Conservation (phyloP, 371 early-diverging fungal species). For the Mortierella sp. region DNA sequence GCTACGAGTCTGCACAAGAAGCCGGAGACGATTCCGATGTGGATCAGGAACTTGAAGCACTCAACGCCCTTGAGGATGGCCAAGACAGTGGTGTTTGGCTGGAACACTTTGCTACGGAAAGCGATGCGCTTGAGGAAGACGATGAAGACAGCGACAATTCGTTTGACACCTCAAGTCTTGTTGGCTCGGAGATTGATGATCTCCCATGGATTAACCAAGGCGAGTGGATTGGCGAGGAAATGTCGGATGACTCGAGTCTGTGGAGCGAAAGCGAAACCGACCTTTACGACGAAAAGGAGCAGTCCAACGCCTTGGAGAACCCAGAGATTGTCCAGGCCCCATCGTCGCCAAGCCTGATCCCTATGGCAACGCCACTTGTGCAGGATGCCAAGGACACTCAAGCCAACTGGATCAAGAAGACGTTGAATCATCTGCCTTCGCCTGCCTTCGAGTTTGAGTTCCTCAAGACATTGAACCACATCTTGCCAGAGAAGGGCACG, state of each 20-base stretch:
- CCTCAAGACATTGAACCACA: slow-evolving; percentile 49
- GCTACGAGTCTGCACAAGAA: slow-evolving; percentile 48
- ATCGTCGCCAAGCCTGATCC: slow-evolving; percentile 43
- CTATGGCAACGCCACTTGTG: slow-evolving; percentile 30
- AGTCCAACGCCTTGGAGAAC: slow-evolving; percentile 1
- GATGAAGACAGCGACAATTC: slow-evolving; percentile 31
- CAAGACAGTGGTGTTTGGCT: slow-evolving; percentile 50
- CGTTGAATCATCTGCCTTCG: slow-evolving; percentile 52
- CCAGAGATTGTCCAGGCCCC: slow-evolving; percentile 42
- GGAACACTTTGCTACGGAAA: slow-evolving; percentile 51
- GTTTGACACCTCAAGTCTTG: slow-evolving; percentile 31
- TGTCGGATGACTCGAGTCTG: slow-evolving; percentile 40
- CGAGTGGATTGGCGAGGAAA: slow-evolving; percentile 49
- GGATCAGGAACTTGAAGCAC: slow-evolving; percentile 37
- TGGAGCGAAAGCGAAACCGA: slow-evolving; percentile 42
- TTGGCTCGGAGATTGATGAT: slow-evolving; percentile 50
- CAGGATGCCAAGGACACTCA: slow-evolving; percentile 42
- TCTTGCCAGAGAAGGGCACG: slow-evolving; percentile 50
- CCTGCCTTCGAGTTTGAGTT: slow-evolving; percentile 48
- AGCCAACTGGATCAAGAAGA: slow-evolving; percentile 55
- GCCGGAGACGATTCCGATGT: slow-evolving; percentile 39
- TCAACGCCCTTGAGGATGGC: slow-evolving; percentile 30
- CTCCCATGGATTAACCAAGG: slow-evolving; percentile 38
- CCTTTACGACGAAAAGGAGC: slow-evolving; percentile 12
- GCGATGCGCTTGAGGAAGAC: slow-evolving; percentile 39